Conservation (phyloP, 1,139 yeast genomes). For the Debaryomyces coudertii region DNA sequence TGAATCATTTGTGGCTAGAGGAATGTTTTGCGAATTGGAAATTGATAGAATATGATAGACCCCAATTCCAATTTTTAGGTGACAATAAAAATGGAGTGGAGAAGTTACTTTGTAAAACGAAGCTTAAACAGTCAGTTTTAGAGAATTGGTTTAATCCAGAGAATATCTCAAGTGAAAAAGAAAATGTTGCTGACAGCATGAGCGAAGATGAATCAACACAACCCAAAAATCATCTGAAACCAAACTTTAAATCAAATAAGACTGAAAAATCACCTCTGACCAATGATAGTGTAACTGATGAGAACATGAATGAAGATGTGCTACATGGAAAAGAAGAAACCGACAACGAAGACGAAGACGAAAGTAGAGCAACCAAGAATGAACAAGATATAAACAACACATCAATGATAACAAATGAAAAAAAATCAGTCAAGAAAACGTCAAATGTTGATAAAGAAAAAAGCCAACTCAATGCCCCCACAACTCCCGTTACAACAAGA, state of each 20-base stretch:
- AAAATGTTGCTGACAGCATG: constrained; percentile 39
- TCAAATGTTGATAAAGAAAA: not conserved
- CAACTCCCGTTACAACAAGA: constrained; percentile 8
- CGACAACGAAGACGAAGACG: not conserved
- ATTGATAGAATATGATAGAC: constrained; percentile 44
- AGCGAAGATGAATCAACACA: constrained; percentile 32
- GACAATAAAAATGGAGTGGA: constrained; percentile 39
- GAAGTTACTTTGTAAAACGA: constrained; percentile 54
- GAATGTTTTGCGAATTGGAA: constrained; percentile 70
- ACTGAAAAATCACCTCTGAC: constrained; percentile 1
- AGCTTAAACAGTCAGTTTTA: constrained; percentile 44
- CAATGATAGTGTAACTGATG: constrained; percentile 15
- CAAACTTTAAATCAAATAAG: not conserved
- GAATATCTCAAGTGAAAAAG: constrained; percentile 11
- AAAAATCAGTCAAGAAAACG: not conserved
- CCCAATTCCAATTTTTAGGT: constrained; percentile 53
- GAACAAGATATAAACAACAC: not conserved
- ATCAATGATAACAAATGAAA: not conserved
- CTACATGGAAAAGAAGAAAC: constrained; percentile 10
- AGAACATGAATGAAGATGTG: constrained; percentile 13
- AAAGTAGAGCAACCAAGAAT: not conserved
- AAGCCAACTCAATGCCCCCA: not conserved
- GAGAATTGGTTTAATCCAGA: constrained; percentile 39
- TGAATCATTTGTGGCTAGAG: constrained; percentile 91
- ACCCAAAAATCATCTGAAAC: constrained; percentile 6